Evolutionary conservation across 805 yeast genomes (phyloP), one percentile per base, ranked within the genome.

Genomic region (Phaffomyces thermotolerans): DNA sequence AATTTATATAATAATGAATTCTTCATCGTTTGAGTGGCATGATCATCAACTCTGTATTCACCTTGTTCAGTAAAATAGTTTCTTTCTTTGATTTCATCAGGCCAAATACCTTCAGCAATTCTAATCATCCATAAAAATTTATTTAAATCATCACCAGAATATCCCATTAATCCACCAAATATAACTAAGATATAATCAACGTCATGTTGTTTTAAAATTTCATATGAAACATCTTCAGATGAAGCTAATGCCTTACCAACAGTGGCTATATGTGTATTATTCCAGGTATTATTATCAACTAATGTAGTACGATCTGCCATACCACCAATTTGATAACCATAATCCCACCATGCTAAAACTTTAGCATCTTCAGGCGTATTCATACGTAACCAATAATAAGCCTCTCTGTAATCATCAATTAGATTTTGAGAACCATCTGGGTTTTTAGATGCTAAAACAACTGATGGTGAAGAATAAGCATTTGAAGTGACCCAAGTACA

Each of bases 301-400:
- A 93, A 73, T 6, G 99, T 93, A 51, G 98, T 91, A 61, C 99
- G 79, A 67, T 93, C 99, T 37, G 99, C 99, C 98, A 93, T 93
- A 50, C 99, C 99, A 56, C 99, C 99, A 58, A 93, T 93, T 71
- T 93, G 99, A 67, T 93, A 93, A 43, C 99, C 99, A 61, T 95
- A 95, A 71, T 95, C 99, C 99, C 99, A 93, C 99, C 99, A 93
- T 10, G 97, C 83, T 84, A 95, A 88, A 48, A 93, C 84, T 65
- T 86, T 90, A 31, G 97, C 85, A 62, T 93, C 98, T 63, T 93
- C 96, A 4, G 85, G 80, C 1, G 99, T 93, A 69, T 93, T 93
- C 96, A 91, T 90, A 60, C 99, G 81, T 56, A 93, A 72, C 99
- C 99, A 93, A 65, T 91, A 93, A 71, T 93, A 93, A 10, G 98